Evolutionary conservation across 352 stramenopile genomes (phyloP).

Genomic region (Pythium vanterpoolii): DNA sequence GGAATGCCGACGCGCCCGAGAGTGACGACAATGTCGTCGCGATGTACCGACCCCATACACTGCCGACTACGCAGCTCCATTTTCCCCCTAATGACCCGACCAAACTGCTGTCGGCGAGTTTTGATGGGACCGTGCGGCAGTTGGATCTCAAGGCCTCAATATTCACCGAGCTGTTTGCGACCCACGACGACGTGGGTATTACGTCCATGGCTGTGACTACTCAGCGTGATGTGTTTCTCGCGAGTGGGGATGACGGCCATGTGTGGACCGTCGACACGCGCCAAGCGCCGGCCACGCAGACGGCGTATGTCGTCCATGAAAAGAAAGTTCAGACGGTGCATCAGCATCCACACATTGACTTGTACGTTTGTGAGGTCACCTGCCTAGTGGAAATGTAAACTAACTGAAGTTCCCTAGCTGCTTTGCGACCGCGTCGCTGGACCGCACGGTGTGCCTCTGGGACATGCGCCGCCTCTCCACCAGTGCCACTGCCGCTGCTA

Average conservation of each 20-base stretch:
- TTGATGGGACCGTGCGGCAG: slow-evolving; percentile 61
- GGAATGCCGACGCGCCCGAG: slow-evolving; percentile 34
- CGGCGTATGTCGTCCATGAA: slow-evolving; percentile 57
- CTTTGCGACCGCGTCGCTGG: slow-evolving; percentile 73
- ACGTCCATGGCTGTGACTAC: slow-evolving; percentile 41
- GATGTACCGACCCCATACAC: slow-evolving; percentile 64
- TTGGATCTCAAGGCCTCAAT: slow-evolving; percentile 60
- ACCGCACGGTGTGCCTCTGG: slow-evolving; percentile 82
- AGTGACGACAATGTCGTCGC: slow-evolving; percentile 35
- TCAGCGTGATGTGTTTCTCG: slow-evolving; percentile 31
- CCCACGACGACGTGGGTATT: slow-evolving; percentile 41
- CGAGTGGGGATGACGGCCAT: slow-evolving; percentile 61
- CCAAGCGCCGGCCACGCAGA: slow-evolving; percentile 22
- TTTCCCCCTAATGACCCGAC: slow-evolving; percentile 41
- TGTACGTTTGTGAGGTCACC: slow-evolving; percentile 37
- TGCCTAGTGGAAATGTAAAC: neutral
- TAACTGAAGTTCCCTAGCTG: slow-evolving; percentile 30
- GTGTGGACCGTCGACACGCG: slow-evolving; percentile 58
- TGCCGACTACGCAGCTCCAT: slow-evolving; percentile 62
- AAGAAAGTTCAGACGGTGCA: slow-evolving; percentile 89
- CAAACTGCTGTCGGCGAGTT: slow-evolving; percentile 68
- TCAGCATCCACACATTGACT: slow-evolving; percentile 51
- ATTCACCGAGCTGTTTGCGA: slow-evolving; percentile 57
- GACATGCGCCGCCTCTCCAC: slow-evolving; percentile 69
- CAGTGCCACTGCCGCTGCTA: no score